A percentile compares a stretch with the other conserved stretches of the same genome.
These are phyloP conservation scores for Torrubiellomyces zombiae DNA, from an alignment of 2,329 filamentous ascomycete genomes.

Conservation along the genomic window DNA sequence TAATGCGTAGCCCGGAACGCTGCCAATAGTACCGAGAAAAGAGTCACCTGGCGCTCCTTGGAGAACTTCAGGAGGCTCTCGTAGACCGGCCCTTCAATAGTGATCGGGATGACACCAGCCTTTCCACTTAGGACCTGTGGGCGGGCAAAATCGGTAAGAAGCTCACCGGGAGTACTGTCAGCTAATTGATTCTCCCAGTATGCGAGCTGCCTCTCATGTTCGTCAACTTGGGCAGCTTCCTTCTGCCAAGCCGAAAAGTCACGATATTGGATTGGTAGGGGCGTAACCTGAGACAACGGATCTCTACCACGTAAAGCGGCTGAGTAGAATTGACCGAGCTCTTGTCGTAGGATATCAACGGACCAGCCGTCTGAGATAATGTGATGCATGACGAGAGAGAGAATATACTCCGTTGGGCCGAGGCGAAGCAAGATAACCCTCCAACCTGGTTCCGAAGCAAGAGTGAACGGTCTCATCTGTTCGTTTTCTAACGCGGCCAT, in stretches of 20 bases:
- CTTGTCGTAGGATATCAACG: constrained; percentile 4
- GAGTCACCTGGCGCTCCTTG: constrained; percentile 2
- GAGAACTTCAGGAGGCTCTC: constrained; percentile 3
- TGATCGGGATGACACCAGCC: constrained; percentile 1
- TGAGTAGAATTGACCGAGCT: constrained; percentile 3
- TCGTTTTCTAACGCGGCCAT: too few species aligned
- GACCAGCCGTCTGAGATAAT: constrained; percentile 11
- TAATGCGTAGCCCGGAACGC: constrained; percentile 10
- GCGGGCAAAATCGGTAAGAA: constrained; percentile 5
- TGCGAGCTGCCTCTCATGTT: constrained; percentile 7
- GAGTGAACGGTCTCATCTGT: too few species aligned
- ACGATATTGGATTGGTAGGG: constrained; percentile 10
- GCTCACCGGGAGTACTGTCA: constrained; percentile 4
- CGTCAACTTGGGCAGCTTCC: constrained; percentile 2
- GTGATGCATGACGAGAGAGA: too few species aligned
- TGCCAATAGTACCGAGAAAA: constrained; percentile 7
- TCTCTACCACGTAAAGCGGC: constrained; percentile 4
- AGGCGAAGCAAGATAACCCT: too few species aligned
- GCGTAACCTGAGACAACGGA: constrained; percentile 2
- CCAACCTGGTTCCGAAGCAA: too few species aligned
- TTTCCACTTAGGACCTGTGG: constrained; percentile 5
- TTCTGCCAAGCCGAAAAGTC: constrained; percentile 11
- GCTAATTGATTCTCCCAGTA: constrained; percentile 9
- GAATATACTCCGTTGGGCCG: too few species aligned
- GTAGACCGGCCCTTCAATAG: constrained; percentile 4